These are phyloP conservation scores for Drechslerella coelobrocha DNA, from an alignment of 2,329 filamentous ascomycete genomes.

Conservation along the genomic window DNA sequence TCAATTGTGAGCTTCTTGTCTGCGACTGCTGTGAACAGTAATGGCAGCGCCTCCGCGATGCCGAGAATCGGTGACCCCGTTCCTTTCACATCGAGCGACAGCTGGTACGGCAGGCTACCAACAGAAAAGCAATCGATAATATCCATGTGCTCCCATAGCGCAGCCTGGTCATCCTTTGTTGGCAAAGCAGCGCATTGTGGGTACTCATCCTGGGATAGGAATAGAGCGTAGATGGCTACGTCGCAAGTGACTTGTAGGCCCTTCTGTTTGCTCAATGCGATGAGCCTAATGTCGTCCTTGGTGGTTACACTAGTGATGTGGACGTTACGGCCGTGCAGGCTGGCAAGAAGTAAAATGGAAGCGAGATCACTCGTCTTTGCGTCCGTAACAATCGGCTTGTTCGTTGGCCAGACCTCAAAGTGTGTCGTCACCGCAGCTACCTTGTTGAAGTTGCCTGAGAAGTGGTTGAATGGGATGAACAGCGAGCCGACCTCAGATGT, in stretches of 20 bases:
- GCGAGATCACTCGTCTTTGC: slow-evolving; percentile 80
- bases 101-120: slow-evolving; percentile 78
- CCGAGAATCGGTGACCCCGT: slow-evolving; percentile 68
- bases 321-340: slow-evolving; percentile 77
- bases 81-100: slow-evolving; percentile 67
- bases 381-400: slow-evolving; percentile 82
- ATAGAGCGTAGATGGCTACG: slow-evolving; percentile 79
- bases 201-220: slow-evolving; percentile 74
- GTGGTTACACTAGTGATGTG: slow-evolving; percentile 82
- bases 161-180: slow-evolving; percentile 71
- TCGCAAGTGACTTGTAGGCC: slow-evolving; percentile 83
- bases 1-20: slow-evolving; percentile 76
- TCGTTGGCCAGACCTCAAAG: slow-evolving; percentile 77
- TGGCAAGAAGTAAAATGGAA: slow-evolving; percentile 78
- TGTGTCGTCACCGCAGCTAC: slow-evolving; percentile 79
- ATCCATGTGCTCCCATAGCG: slow-evolving; percentile 74
- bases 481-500: slow-evolving; percentile 77
- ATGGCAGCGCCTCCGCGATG: slow-evolving; percentile 74
- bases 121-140: slow-evolving; percentile 81
- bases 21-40: slow-evolving; percentile 76
- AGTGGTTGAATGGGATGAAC: slow-evolving; percentile 81
- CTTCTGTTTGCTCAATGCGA: slow-evolving; percentile 79
- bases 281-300: slow-evolving; percentile 78
- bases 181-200: slow-evolving; percentile 72
- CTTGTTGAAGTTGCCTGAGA: slow-evolving; percentile 83